These are phyloP conservation scores for Fusarium sp. DNA, from an alignment of 2,329 filamentous ascomycete genomes.

Conservation along the genomic window DNA sequence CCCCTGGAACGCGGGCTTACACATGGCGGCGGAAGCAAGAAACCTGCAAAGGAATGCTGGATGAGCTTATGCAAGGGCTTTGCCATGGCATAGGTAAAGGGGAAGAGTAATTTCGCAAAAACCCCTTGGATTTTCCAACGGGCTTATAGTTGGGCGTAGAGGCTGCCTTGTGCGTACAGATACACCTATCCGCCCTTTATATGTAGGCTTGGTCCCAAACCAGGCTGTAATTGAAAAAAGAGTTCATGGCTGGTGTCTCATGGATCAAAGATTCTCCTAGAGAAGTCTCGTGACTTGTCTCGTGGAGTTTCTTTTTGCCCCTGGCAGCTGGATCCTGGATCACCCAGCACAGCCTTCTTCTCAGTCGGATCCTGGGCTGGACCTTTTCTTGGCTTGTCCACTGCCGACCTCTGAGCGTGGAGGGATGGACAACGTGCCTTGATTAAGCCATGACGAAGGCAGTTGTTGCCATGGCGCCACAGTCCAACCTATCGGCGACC, in stretches of 20 bases:
- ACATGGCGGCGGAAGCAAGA: background rate
- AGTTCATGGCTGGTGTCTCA: background rate
- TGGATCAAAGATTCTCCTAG: background rate
- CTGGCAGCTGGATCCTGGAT: constrained; percentile 5
- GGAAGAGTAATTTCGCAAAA: background rate
- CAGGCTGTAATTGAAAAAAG: background rate
- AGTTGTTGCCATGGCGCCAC: constrained; percentile 24
- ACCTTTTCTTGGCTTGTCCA: constrained; percentile 16
- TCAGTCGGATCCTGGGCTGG: constrained; percentile 8
- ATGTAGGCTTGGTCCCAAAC: background rate
- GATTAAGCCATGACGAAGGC: constrained; percentile 29
- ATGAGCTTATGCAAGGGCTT: background rate
- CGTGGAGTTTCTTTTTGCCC: constrained; percentile 16
- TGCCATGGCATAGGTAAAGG: background rate
- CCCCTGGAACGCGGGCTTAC: background rate
- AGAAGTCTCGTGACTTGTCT: constrained; percentile 3
- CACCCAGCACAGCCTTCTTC: constrained; percentile 11
- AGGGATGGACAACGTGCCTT: constrained; percentile 32
- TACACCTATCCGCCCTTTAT: too few species aligned
- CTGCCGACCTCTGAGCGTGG: constrained; percentile 30
- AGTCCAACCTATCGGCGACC: constrained; percentile 20
- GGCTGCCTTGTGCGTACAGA: background rate
- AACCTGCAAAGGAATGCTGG: background rate
- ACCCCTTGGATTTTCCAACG: background rate
- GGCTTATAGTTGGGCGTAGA: background rate